Conservation (phyloP, 495 filamentous ascomycete genomes). For the Hypoxylon crocopeplum region DNA sequence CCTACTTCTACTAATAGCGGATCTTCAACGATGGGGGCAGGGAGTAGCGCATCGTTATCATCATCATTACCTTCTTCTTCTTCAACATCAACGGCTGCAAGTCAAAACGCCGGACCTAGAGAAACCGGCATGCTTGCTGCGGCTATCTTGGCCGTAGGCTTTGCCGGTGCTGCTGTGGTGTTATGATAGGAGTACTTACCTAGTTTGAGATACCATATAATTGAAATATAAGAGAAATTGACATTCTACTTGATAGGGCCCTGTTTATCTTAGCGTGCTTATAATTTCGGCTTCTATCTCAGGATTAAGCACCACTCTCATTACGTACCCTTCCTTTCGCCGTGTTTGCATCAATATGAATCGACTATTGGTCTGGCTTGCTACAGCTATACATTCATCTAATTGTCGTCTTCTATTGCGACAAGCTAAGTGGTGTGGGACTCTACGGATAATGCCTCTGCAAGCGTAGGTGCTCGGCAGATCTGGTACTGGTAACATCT, state of each 20-base stretch:
- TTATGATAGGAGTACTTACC: slow-evolving; percentile 2
- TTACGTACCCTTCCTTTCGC: too few species aligned
- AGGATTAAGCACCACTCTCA: too few species aligned
- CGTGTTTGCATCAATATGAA: too few species aligned
- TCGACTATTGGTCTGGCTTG: too few species aligned
- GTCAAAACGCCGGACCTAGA: slow-evolving; percentile 12
- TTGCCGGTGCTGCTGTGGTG: slow-evolving; percentile 22
- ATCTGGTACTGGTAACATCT: too few species aligned
- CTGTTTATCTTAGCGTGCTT: background rate
- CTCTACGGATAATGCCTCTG: too few species aligned
- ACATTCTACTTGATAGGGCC: background rate
- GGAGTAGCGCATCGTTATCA: background rate
- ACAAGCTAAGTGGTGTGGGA: too few species aligned
- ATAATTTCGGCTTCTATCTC: too few species aligned
- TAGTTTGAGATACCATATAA: slow-evolving; percentile 1
- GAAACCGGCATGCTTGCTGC: slow-evolving; percentile 29
- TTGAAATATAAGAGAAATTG: background rate
- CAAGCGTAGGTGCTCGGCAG: too few species aligned
- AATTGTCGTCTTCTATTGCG: too few species aligned
- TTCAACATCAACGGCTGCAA: too few species aligned
- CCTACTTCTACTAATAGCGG: background rate
- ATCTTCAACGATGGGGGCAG: background rate
- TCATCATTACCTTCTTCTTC: background rate
- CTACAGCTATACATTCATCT: too few species aligned
- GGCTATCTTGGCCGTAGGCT: slow-evolving; percentile 14